Evolutionary conservation across 2,329 filamentous ascomycete species (phyloP), one percentile per base, ranked within the genome.

Genomic region (Thelonectria rubi): DNA sequence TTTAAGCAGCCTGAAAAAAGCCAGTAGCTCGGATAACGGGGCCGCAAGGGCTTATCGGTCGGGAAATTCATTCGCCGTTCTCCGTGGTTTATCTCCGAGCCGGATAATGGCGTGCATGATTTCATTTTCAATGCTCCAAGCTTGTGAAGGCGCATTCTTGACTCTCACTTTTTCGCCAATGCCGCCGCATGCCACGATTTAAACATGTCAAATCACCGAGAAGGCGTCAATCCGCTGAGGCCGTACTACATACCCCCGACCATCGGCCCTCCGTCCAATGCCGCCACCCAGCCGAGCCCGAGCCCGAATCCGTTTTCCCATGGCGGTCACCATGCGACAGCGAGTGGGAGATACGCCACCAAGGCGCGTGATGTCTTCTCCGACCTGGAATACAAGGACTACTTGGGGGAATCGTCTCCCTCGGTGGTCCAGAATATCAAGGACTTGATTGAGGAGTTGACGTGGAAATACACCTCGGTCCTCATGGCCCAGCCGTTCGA

Each of bases 401-500:
- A 96, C 76, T 81, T 97, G 20, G 84, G 89, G 42, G 92, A 96
- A 60, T 82, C 86, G 20, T 92, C 91, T 26, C 91, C 91, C 0
- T 92, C 91, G 1, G 84, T 88, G 26, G 84, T 93, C 11, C 90
- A 92, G 69, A 91, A 91, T 65, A 82, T 90, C 45, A 92, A 91
- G 74, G 89, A 90, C 65, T 80, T 97, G 63, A 74, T 97, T 49
- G 93, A 98, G 74, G 90, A 94, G 75, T 87, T 95, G 66, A 75
- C 97, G 76, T 96, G 94, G 89, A 94, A 95, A 75, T 99, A 99
- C 79, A 91, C 90, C 14, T 93, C 90, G 60, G 89, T 97, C 21
- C 78, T 98, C 72, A 89, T 97, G 75, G 91, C 93, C 55, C 95
- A 99, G 79, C 95, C 95, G 14, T 98, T 99, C 76, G 95, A 98